Evolutionary conservation across 2,329 filamentous ascomycete genomes (phyloP), one percentile per base, ranked within the genome.

Genomic region (Pezizomycotina sp.): DNA sequence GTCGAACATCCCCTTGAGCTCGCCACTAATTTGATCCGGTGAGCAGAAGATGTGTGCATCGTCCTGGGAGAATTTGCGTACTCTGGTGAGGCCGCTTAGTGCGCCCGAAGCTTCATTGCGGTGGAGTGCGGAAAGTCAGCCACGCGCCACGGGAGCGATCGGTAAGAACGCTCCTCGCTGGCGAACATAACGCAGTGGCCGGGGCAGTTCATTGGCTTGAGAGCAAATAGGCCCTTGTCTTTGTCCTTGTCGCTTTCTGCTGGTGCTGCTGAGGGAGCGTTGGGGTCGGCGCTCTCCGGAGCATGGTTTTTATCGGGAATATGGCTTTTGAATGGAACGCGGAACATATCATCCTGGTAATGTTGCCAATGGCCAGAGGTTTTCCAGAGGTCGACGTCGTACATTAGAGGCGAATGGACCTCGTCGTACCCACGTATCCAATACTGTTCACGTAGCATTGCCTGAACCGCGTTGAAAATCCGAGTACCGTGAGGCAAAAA

Each of bases 161-260:
- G 68, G 59, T 95, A 92, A 58, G 77, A 89, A 52, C 81, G 71
- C 53, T 81, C 78, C 35, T 78, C 71, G 58, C 86, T 77, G 31
- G 69, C 71, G 58, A 92, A 92, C 53, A 93, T 77, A 48, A 89
- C 62, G 59, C 80, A 91, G 60, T 95, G 86, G 18, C 83, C 83
- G 3, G 89, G 89, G 61, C 89, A 98, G 63, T 95, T 95, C 89
- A 95, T 95, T 18, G 86, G 86, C 63, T 95, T 95, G 33, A 95
- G 62, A 10, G 74, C 83, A 64, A 76, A 83, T 48, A 74, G 66
- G 46, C 78, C 77, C 64, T 92, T 92, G 57, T 93, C 84, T 20
- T 77, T 62, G 36, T 72, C 65, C n/a, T n/a, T n/a, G n/a, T n/a
- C n/a, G n/a, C n/a, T n/a, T n/a, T n/a, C n/a, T n/a, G n/a, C n/a